Evolutionary conservation across 129 eudicot genomes (phyloP).

Genomic region (Rutidosis leptorrhynchoides): DNA sequence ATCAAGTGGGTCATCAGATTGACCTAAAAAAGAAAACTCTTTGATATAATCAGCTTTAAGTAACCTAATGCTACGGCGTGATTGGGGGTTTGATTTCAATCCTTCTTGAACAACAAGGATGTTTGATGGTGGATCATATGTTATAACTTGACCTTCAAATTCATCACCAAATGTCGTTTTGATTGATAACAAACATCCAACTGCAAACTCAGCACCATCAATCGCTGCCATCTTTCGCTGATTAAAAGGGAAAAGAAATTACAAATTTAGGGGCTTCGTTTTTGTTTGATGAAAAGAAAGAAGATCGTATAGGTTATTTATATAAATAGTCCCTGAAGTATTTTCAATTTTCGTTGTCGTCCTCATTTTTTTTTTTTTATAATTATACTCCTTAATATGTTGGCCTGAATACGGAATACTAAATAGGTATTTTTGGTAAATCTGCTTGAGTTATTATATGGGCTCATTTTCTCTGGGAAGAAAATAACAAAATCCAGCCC

Average conservation of each 20-base stretch:
- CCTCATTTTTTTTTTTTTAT: no score
- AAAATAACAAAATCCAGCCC: no score
- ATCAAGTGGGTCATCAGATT: slow-evolving; percentile 82
- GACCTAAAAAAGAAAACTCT: slow-evolving; percentile 70
- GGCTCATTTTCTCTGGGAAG: no score
- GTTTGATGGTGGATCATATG: slow-evolving; percentile 75
- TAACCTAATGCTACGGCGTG: slow-evolving; percentile 75
- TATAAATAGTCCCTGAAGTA: background rate
- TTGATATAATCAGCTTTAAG: slow-evolving; percentile 83
- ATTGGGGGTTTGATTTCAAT: slow-evolving; percentile 45
- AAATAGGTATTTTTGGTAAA: no score
- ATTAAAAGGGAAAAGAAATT: slow-evolving; percentile 2
- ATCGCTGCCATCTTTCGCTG: slow-evolving; percentile 43
- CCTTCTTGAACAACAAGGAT: slow-evolving; percentile 92
- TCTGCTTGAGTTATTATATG: no score
- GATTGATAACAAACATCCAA: slow-evolving; percentile 73
- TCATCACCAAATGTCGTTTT: slow-evolving; percentile 90
- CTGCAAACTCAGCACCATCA: slow-evolving; percentile 79
- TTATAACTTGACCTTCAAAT: slow-evolving; percentile 77
- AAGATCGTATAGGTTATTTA: background rate
- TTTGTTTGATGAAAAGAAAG: slow-evolving; percentile 10
- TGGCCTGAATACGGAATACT: no score
- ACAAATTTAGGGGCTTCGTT: slow-evolving; percentile 7
- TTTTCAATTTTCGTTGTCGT: background rate
- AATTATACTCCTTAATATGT: no score